Conservation (phyloP, 768 basidiomycete species). For the Collybiopsis confluens region DNA sequence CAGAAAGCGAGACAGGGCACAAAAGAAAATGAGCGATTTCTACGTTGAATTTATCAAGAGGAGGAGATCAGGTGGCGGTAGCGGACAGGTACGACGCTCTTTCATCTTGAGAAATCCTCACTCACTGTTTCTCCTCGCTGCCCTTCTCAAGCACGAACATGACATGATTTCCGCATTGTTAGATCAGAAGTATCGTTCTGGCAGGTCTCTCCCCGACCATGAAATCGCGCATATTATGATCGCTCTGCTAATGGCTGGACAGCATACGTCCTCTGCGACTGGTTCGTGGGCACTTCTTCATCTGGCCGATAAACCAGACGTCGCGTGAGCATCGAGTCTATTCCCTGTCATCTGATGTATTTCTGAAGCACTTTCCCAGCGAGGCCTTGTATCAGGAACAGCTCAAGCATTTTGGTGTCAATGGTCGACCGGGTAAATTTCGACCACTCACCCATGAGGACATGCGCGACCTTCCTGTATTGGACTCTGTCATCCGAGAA, state of each 20-base stretch:
- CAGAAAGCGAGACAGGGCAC: constrained; percentile 82
- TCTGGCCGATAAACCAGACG: constrained; percentile 67
- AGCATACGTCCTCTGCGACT: constrained; percentile 94
- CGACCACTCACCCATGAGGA: constrained; percentile 61
- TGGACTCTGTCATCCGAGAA: constrained; percentile 63
- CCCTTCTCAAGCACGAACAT: constrained; percentile 48
- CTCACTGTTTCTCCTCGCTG: constrained; percentile 4
- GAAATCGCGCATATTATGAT: constrained; percentile 99
- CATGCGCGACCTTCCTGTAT: constrained; percentile 58
- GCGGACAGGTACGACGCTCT: constrained; percentile 25
- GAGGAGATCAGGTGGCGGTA: constrained; percentile 48
- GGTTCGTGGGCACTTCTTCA: constrained; percentile 90
- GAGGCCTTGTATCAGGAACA: constrained; percentile 78
- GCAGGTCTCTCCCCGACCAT: constrained; percentile 72
- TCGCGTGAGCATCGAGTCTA: constrained; percentile 53
- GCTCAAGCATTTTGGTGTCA: constrained; percentile 54
- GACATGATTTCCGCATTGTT: constrained; percentile 93
- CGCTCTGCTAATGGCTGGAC: constrained; percentile 98
- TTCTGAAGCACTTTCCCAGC: constrained; percentile 39
- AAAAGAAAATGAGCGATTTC: constrained; percentile 90
- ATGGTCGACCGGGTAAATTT: constrained; percentile 48
- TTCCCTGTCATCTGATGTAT: constrained; percentile 1
- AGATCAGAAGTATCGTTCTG: constrained; percentile 80
- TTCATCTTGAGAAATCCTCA: not conserved
- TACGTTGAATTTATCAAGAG: constrained; percentile 83